Evolutionary conservation across 2,329 filamentous ascomycete genomes (phyloP), one percentile per base, ranked within the genome.

Genomic region (Sphaerulina musiva): DNA sequence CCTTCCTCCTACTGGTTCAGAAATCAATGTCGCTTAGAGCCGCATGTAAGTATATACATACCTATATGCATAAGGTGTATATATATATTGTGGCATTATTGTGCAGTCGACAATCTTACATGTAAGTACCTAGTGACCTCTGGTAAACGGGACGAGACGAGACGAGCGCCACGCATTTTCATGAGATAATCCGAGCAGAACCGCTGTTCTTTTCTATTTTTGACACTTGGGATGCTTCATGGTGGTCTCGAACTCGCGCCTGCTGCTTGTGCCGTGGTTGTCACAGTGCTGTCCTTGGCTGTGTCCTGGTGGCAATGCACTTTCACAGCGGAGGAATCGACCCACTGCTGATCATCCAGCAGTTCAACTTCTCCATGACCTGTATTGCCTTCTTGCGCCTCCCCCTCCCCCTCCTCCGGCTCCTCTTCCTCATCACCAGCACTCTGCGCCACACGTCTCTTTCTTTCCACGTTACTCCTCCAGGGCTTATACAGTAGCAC

Each of bases 401-500:
- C 54, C 4, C 40, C 44, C 46, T 8, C 53, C 51, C 6, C 26
- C 26, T 29, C 26, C 4, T 29, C 4, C 26, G 3, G 4, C 34
- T 9, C 34, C 10, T 38, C 12, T 2, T 38, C 34, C 34, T 38
- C 34, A 38, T 3, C 6, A 29, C 4, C 26, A 6, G 23, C 46
- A 39, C 5, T 14, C 31, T 40, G 23, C 51, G 34, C 46, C 14
- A 23, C 41, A 14, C 45, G 20, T 31, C 58, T 53, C 42, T 56
- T 48, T 29, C 54, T 46, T 54, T 81, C 80, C 49, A 85, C 73
- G 65, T 78, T 75, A 50, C 78, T 71, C 55, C 89, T 79, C 91
- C 92, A 96, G 0, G 88, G 88, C 60, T 79, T 80, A 68, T 96
- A 96, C 0, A 86, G 68, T 0, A 92, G 11, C 0, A 95, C 80